Evolutionary conservation across 2,329 filamentous ascomycete genomes (phyloP), one percentile per base, ranked within the genome.

Genomic region (Chrysosporium queenslandicum): DNA sequence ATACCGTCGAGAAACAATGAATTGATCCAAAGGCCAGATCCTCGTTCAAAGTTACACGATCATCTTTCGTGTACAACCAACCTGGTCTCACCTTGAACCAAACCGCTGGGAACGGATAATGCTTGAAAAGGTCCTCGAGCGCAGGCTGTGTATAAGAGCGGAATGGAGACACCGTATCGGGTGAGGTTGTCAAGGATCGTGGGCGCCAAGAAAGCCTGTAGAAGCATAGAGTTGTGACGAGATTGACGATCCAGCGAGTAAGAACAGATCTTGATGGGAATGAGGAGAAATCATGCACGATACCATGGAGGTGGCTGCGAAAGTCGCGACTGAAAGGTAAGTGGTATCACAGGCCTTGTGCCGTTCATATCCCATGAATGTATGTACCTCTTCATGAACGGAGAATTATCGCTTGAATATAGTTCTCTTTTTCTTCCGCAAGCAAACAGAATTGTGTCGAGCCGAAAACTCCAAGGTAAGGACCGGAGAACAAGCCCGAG

Each of bases 211-310:
- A 18, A n/a, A 18, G 16, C 12, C 12, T 36, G 21, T 20, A 16
- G 30, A 37, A 37, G n/a, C 30, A 21, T 11, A 47, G 27, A 50
- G 16, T 45, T 45, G 49, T 40, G 41, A 51, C 30, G 23, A 51
- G 40, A 45, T 51, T 16, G 40, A 11, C 18, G 32, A 8, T 18
- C 9, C 12, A 47, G 32, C 45, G 41, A 43, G 49, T 27, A 34
- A 42, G 27, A 42, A 34, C 27, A 5, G 18, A 23, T 8, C 8
- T 9, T 23, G 18, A 7, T 34, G 7, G 11, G 9, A 4, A 21
- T 14, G 5, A 9, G 43, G 29, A 34, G 3, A 46, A 34, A 18
- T 20, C 5, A 36, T 34, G 43, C 46, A 48, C 8, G 21, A 27
- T 27, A 20, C 32, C 46, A 25, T 4, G 21, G 11, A 29, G 9